phyloP scores from a whole-genome alignment of 306 rosid genomes.

The Prunus persica region Prunus_persica_NCBIv2 NC_034016.1:19130001-19130500 shows the following conservation, averaged over 20 bases:
- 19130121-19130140: background rate
- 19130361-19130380: constrained; percentile 11
- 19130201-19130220: background rate
- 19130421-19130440: constrained; percentile 85
- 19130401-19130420: constrained; percentile 82
- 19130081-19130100: background rate
- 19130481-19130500: constrained; percentile 68
- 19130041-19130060: background rate
- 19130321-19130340: background rate
- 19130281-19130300: background rate
- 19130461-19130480: constrained; percentile 75
- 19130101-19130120: background rate
- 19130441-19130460: constrained; percentile 76
- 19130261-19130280: background rate
- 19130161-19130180: background rate
- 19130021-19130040: too few species aligned
- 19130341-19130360: constrained; percentile 20
- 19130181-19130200: background rate
- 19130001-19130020: too few species aligned
- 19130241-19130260: background rate
- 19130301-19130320: background rate
- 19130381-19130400: constrained; percentile 75
- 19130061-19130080: background rate
- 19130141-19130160: background rate
- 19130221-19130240: background rate